Evolutionary conservation across 2,329 filamentous ascomycete genomes (phyloP), one percentile per base, ranked within the genome.

Genomic region (Epichloe gansuensis): DNA sequence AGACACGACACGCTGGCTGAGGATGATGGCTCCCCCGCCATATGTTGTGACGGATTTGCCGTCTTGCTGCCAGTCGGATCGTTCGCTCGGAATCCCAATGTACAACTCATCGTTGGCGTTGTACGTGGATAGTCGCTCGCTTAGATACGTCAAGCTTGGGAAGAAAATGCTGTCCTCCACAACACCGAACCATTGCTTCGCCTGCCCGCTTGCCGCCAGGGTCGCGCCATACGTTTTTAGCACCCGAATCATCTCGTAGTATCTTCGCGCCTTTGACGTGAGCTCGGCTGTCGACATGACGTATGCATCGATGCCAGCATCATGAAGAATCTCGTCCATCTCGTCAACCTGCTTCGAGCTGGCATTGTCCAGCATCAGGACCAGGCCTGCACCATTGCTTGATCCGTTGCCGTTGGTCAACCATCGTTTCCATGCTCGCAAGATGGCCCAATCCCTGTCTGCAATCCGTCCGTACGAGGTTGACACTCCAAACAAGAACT

Each of bases 101-200:
- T 71, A 75, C 13, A 70, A 54, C 46, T 67, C 62, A 6, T 65
- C 55, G 7, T 55, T 57, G 1, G 65, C 54, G 46, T 69, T 63
- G 52, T 69, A 69, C 0, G 59, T 51, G n/a, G 61, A 61, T 3
- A 76, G 65, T 5, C 64, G 65, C 28, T 65, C 58, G 3, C 72
- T 59, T 8, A 76, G 67, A 43, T 66, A 62, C 0, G 63, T 60
- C 35, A 75, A 58, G 39, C 68, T 69, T 0, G 73, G 72, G 46
- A 76, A 66, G 58, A 76, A 76, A 48, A 74, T 62, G 51, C 71
- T 67, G 56, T 75, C 72, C 35, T 76, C 74, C 1, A 76, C 57
- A 1, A 76, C 61, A 1, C 66, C 72, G 39, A 70, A 68, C 63
- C 70, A 75, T 44, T 60, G 63, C 63, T 72, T 73, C 45, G 59